These are phyloP conservation scores for Rhynchosporium graminicola DNA, from an alignment of 2,329 filamentous ascomycete species.

Conservation along the genomic window DNA sequence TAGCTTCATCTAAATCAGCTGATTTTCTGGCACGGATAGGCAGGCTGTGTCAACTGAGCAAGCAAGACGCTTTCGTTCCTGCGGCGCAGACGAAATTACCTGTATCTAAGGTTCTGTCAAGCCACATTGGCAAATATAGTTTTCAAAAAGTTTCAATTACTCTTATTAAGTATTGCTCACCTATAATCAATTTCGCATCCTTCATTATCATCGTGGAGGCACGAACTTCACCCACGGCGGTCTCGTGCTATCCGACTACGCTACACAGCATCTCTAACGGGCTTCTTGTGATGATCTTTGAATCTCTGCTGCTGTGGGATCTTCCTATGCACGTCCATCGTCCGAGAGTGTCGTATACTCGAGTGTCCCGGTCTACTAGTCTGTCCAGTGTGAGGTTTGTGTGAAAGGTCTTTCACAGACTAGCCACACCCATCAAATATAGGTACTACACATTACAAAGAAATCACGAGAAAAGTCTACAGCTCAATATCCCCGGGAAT, in stretches of 20 bases:
- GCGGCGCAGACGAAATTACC: too few relatives aligned
- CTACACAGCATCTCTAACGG: background rate
- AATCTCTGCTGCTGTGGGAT: background rate
- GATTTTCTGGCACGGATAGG: too few relatives aligned
- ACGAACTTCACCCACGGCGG: background rate
- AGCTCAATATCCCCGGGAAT: background rate
- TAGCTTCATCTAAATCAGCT: too few relatives aligned
- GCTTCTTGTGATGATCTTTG: background rate
- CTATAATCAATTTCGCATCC: background rate
- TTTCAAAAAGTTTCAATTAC: too few relatives aligned
- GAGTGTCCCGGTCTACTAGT: background rate
- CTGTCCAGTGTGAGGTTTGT: background rate
- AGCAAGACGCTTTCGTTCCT: too few relatives aligned
- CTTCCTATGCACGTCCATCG: background rate
- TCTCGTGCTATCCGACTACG: too few relatives aligned
- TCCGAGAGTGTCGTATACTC: background rate
- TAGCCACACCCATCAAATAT: conserved; percentile 1
- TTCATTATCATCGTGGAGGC: background rate
- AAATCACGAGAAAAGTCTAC: background rate
- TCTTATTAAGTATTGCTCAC: too few relatives aligned
- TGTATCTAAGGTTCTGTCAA: too few relatives aligned
- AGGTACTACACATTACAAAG: background rate
- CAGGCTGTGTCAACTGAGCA: too few relatives aligned
- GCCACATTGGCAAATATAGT: too few relatives aligned
- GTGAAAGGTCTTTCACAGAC: background rate